Conservation (phyloP, 2,329 filamentous ascomycete species). For the Alternaria arborescens region DNA sequence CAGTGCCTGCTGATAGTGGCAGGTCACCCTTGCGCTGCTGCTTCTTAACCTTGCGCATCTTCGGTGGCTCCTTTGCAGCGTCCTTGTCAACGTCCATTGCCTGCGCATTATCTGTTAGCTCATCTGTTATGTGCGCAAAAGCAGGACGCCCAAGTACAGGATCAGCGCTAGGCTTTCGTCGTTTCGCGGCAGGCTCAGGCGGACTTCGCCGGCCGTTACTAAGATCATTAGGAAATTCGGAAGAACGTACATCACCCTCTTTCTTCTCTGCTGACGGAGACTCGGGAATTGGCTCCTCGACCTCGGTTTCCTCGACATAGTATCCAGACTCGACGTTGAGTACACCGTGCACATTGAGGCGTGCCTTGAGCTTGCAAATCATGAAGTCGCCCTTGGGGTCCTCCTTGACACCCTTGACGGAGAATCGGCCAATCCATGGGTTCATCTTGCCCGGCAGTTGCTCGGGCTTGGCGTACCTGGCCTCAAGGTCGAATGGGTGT, state of each 20-base stretch:
- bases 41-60: constrained; percentile 98
- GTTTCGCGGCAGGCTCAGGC: constrained; percentile 43
- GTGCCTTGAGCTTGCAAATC: constrained; percentile 99
- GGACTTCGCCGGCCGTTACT: constrained; percentile 32
- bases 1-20: constrained; percentile 83
- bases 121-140: constrained; percentile 29
- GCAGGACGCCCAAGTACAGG: constrained; percentile 38
- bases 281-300: constrained; percentile 88
- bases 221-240: constrained; percentile 32
- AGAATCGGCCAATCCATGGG: constrained; percentile 97
- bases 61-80: constrained; percentile 63
- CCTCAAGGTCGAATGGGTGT: constrained; percentile 95
- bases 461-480: constrained; percentile 88
- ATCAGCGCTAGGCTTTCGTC: constrained; percentile 38
- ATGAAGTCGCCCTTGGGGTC: constrained; percentile 96
- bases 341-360: constrained; percentile 94
- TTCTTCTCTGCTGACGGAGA: constrained; percentile 65
- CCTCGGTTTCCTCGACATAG: constrained; percentile 96
- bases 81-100: constrained; percentile 53
- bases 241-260: constrained; percentile 75
- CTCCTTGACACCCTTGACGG: constrained; percentile 95
- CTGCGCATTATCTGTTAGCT: constrained; percentile 45
- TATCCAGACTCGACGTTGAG: constrained; percentile 97
- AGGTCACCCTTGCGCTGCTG: constrained; percentile 97
- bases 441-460: constrained; percentile 86